These are phyloP conservation scores for Amaranthus cruentus DNA, from an alignment of 148 eudicot species.

Conservation along the genomic window DNA sequence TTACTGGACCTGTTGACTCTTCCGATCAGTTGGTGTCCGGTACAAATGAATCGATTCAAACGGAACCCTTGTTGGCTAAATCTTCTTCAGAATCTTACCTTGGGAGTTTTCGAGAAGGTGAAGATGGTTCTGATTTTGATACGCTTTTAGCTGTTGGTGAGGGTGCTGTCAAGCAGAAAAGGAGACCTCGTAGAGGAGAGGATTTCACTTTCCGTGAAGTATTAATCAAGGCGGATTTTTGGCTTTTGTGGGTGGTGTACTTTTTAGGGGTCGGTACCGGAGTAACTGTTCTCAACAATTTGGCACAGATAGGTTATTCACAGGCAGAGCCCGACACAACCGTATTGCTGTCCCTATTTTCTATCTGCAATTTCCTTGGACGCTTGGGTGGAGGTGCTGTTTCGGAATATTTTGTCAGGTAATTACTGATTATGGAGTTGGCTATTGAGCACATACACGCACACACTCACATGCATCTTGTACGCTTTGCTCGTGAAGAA, in stretches of 20 bases:
- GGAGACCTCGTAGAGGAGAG: constrained; percentile 79
- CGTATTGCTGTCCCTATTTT: constrained; percentile 55
- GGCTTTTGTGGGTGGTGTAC: constrained; percentile 81
- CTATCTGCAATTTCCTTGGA: constrained; percentile 79
- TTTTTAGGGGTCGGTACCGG: constrained; percentile 87
- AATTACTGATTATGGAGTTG: neutral
- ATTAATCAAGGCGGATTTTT: constrained; percentile 82
- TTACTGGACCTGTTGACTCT: constrained; percentile 29
- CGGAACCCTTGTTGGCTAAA: constrained; percentile 26
- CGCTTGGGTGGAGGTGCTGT: constrained; percentile 82
- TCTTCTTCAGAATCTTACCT: constrained; percentile 23
- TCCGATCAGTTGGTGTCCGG: constrained; percentile 32
- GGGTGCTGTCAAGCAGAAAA: constrained; percentile 81
- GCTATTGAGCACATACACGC: neutral
- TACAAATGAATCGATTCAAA: constrained; percentile 21
- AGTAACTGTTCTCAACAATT: constrained; percentile 76
- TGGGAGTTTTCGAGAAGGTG: constrained; percentile 45
- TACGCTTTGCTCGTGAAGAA: neutral
- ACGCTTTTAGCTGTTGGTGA: constrained; percentile 73
- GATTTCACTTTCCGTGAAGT: constrained; percentile 78
- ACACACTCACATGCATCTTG: no score
- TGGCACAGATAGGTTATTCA: constrained; percentile 80
- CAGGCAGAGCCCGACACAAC: constrained; percentile 60
- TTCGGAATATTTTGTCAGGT: constrained; percentile 85
- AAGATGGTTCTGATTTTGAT: constrained; percentile 53